These are phyloP conservation scores for Paraleonurus japonicus DNA, from an alignment of 257 asterid genomes.

Conservation along the genomic window DNA sequence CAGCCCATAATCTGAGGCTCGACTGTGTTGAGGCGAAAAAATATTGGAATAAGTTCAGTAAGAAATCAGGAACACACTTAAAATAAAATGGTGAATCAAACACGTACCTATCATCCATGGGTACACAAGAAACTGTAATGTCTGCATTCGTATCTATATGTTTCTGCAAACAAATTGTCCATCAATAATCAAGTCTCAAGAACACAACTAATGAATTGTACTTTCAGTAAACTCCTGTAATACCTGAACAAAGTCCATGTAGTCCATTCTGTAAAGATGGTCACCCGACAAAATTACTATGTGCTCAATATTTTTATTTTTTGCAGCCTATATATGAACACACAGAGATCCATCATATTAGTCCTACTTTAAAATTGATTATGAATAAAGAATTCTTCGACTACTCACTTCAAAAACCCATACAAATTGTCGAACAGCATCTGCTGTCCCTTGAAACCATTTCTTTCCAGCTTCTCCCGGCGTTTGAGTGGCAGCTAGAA, in stretches of 20 bases:
- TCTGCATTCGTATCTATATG: constrained; percentile 90
- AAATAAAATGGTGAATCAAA: constrained; percentile 4
- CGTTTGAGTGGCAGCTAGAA: constrained; percentile 97
- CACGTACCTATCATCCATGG: constrained; percentile 83
- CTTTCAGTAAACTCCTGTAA: background rate
- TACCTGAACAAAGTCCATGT: constrained; percentile 98
- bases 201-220: background rate
- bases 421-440: constrained; percentile 89
- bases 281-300: constrained; percentile 89
- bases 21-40: constrained; percentile 47
- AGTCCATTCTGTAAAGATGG: constrained; percentile 96
- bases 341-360: constrained; percentile 16
- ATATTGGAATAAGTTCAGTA: background rate
- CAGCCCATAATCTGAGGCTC: constrained; percentile 91
- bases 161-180: constrained; percentile 53
- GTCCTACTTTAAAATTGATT: background rate
- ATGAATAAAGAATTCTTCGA: background rate
- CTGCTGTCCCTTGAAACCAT: constrained; percentile 99
- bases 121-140: constrained; percentile 90
- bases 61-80: background rate
- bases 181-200: constrained; percentile 3
- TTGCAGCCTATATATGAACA: constrained; percentile 69
- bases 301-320: constrained; percentile 69
- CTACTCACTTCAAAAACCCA: constrained; percentile 91
- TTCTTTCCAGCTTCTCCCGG: constrained; percentile 86